These are phyloP conservation scores for Sedum album DNA, from an alignment of 164 flowering plant species.

Conservation along the genomic window DNA sequence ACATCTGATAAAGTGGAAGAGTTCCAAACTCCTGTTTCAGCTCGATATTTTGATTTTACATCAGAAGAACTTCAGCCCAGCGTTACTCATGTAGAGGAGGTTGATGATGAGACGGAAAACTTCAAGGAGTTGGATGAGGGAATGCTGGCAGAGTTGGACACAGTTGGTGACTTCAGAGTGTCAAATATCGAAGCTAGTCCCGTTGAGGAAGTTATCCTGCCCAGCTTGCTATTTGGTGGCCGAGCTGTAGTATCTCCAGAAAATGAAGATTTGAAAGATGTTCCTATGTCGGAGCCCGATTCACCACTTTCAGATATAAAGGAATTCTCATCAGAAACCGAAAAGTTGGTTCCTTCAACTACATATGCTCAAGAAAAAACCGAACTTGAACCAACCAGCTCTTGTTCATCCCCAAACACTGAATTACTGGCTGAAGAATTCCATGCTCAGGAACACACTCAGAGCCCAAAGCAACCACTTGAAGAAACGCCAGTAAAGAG, in stretches of 20 bases:
- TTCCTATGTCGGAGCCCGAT: conserved; percentile 8
- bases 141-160: conserved; percentile 1
- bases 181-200: conserved; percentile 17
- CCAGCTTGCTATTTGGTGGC: conserved; percentile 14
- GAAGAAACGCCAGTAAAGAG: no score
- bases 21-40: conserved; percentile 4
- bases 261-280: conserved; percentile 10
- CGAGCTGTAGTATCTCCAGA: not conserved
- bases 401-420: not conserved
- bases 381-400: not conserved
- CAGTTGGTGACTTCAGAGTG: not conserved
- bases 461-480: no score
- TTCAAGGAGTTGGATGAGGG: not conserved
- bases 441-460: no score
- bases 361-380: not conserved
- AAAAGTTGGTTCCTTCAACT: not conserved
- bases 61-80: not conserved
- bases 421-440: no score
- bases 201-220: conserved; percentile 20
- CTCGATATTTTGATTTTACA: not conserved
- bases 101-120: not conserved
- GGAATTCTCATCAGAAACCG: not conserved
- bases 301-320: conserved; percentile 16
- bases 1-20: not conserved
- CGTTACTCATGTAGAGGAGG: not conserved